Conservation (phyloP, 2,329 filamentous ascomycete genomes). For the Fusarium multiceps region DNA sequence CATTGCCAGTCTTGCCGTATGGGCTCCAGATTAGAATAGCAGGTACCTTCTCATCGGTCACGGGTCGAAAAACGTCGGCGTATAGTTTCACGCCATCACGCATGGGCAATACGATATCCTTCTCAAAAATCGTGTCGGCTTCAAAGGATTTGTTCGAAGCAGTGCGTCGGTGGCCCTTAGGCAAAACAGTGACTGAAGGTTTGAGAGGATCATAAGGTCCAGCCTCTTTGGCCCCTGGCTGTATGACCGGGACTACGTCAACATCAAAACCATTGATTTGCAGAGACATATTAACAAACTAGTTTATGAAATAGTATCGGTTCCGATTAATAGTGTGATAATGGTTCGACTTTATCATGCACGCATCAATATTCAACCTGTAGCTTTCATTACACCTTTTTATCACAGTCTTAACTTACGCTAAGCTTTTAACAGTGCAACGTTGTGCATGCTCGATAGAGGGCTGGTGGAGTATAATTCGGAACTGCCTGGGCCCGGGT, state of each 20-base stretch:
- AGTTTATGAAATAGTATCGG: background rate
- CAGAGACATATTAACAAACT: background rate
- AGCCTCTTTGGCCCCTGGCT: slow-evolving; percentile 5
- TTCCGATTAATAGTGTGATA: background rate
- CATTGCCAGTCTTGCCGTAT: slow-evolving; percentile 18
- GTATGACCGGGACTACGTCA: background rate
- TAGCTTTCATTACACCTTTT: background rate
- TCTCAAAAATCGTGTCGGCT: slow-evolving; percentile 5
- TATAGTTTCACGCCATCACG: slow-evolving; percentile 7
- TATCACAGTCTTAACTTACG: too few species aligned
- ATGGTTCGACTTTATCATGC: background rate
- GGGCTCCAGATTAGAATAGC: slow-evolving; percentile 3
- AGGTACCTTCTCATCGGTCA: background rate
- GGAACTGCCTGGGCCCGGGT: too few species aligned
- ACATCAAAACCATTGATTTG: slow-evolving; percentile 5
- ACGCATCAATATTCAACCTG: background rate
- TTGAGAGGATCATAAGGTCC: slow-evolving; percentile 4
- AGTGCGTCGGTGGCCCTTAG: background rate
- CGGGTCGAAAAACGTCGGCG: slow-evolving; percentile 7
- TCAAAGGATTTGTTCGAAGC: background rate
- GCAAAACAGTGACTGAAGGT: background rate
- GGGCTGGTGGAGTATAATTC: too few species aligned
- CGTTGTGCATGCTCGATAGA: too few species aligned
- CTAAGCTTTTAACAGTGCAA: too few species aligned
- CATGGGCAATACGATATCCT: slow-evolving; percentile 8